A percentile compares a stretch with the other conserved stretches of the same genome.
phyloP scores from a whole-genome alignment of 2,329 filamentous ascomycete species.

The Zasmidium cellare region DNA sequence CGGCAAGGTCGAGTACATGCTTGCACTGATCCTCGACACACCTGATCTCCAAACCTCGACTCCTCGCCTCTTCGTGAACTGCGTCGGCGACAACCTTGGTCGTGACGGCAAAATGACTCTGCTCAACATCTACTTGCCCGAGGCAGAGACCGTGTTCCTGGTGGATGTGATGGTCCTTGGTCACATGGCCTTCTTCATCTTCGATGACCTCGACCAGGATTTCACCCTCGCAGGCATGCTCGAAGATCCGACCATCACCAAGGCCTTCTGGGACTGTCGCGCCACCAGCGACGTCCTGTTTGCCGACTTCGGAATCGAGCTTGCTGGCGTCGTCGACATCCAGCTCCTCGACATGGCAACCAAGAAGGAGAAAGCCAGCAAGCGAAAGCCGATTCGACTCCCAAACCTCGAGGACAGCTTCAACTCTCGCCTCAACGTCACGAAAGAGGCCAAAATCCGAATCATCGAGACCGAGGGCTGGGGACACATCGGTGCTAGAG shows the following conservation, averaged over 20 bases:
- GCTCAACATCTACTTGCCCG: neutral
- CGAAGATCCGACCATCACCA: conserved; percentile 45
- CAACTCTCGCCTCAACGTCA: neutral
- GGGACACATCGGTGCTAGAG: neutral
- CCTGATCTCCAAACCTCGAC: neutral
- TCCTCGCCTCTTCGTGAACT: neutral
- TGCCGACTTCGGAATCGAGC: conserved; percentile 43
- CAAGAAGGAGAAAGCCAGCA: conserved; percentile 17
- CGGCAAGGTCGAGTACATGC: neutral
- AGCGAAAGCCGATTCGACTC: neutral
- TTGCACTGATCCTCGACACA: neutral
- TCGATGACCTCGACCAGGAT: conserved; percentile 7
- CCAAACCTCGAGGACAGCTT: neutral
- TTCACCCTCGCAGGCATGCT: conserved; percentile 43
- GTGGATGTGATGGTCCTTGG: conserved; percentile 48
- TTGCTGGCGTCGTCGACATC: conserved; percentile 53
- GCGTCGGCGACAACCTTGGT: neutral
- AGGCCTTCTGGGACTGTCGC: conserved; percentile 60
- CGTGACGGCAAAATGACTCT: neutral
- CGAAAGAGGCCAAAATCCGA: neutral
- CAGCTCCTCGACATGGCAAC: conserved; percentile 57
- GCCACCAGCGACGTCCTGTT: conserved; percentile 60
- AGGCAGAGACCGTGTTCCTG: conserved; percentile 37
- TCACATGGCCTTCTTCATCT: conserved; percentile 42
- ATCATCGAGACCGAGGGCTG: neutral